These are phyloP conservation scores for Triangularia verruculosa DNA, from an alignment of 2,329 filamentous ascomycete species.

Conservation along the genomic window DNA sequence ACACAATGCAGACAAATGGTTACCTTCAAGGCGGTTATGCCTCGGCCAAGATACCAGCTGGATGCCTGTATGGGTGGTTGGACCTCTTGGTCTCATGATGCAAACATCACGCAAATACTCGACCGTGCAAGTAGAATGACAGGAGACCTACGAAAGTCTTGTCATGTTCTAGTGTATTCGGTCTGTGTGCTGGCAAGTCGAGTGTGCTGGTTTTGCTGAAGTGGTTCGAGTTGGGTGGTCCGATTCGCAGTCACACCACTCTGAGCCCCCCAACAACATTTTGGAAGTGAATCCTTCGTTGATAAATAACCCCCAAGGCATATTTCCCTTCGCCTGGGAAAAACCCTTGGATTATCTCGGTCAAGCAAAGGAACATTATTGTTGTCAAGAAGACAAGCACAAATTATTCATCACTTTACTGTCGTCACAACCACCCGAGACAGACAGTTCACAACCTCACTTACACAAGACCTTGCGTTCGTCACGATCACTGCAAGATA, in stretches of 20 bases:
- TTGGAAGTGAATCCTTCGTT: neutral
- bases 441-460: too few relatives aligned
- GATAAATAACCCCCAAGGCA: neutral
- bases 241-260: neutral
- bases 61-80: neutral
- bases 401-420: neutral
- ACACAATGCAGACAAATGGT: neutral
- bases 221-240: neutral
- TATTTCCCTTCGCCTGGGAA: neutral
- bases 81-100: neutral
- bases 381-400: neutral
- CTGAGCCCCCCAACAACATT: neutral
- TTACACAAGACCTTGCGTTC: too few relatives aligned
- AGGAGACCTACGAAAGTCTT: neutral
- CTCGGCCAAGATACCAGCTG: neutral
- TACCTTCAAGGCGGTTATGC: too few relatives aligned
- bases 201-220: neutral
- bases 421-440: neutral
- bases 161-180: neutral
- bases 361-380: neutral
- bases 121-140: neutral
- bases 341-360: neutral
- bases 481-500: neutral
- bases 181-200: neutral
- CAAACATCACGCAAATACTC: neutral